Base-by-base conservation (phyloP, 176 grass and related monocot species). In the Calamus simplicifolius region DNA sequence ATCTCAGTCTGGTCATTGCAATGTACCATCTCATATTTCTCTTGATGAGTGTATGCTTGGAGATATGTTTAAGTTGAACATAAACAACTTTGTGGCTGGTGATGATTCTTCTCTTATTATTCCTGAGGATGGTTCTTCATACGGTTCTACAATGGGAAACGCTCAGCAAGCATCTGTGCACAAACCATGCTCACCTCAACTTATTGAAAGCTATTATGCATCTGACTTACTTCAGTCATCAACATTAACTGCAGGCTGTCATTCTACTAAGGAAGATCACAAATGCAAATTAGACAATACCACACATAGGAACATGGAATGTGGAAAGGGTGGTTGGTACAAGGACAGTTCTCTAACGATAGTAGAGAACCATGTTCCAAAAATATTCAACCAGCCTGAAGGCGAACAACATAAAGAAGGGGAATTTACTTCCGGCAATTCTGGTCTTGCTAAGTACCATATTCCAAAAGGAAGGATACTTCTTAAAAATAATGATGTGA, bases 191-290 rank as follows among this genome's bases (percentile, higher is more conserved):
- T 55, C 71, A 16, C 68, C 82, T 62, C 70, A 85, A 61, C 81
- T 96, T 31, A 88, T 96, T 69, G 92, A 97, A 18, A 78, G 80
- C 27, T 97, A 97, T 76, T 97, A 51, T 63, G 73, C 75, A 69
- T 78, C 78, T 59, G 85, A 79, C 53, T 50, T 76, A 61, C 79
- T 49, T 74, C 57, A 69, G 62, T 73, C 75, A 57, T 65, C 73
- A 56, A 77, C 50, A 25, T 23, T 56, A 17, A 16, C 26, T 48
- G 5, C 49, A 16, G 29, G 8, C 51, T 21, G 15, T 54, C 28
- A 54, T 31, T 54, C 16, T 54, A 3, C 7, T 49, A 75, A 48
- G 57, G 68, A 75, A 79, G 59, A 56, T 31, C 51, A 66, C 65
- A 72, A 77, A 12, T 58, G 3, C 49, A 67, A n/a, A 53, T 64